Evolutionary conservation across 306 rosid species (phyloP).

Genomic region (Malus sieversii): DNA sequence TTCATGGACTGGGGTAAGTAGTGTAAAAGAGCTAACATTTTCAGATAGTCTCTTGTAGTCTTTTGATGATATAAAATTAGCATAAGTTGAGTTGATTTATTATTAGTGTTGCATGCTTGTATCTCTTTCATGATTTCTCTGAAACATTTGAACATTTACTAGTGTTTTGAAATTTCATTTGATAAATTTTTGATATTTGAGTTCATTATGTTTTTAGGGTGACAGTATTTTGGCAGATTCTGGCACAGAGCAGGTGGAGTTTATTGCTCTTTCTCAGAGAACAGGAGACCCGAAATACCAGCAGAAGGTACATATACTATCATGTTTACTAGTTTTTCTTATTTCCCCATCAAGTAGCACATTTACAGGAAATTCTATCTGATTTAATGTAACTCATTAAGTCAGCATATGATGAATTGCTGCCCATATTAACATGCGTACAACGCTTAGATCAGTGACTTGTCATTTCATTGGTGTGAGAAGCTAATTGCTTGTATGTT

Average conservation of each 20-base stretch:
- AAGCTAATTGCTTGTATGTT: conserved; percentile 24
- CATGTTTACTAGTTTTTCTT: not conserved
- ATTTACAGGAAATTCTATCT: not conserved
- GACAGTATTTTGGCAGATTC: conserved; percentile 89
- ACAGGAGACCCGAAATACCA: conserved; percentile 93
- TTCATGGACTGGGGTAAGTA: conserved; percentile 90
- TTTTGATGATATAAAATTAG: not conserved
- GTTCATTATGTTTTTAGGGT: conserved; percentile 53
- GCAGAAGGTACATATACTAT: conserved; percentile 52
- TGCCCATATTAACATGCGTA: not conserved
- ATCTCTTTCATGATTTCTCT: conserved; percentile 10
- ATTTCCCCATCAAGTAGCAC: not conserved
- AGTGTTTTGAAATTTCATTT: not conserved
- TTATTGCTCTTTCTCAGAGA: conserved; percentile 93
- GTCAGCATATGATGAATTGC: not conserved
- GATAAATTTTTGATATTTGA: not conserved
- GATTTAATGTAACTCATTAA: not conserved
- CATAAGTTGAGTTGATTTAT: not conserved
- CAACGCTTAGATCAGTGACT: not conserved
- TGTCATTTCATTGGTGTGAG: not conserved
- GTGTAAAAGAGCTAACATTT: not conserved
- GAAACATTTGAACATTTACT: not conserved
- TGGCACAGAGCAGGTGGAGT: conserved; percentile 96
- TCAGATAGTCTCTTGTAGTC: not conserved
- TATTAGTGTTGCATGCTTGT: not conserved